A percentile compares a stretch with the other conserved stretches of the same genome.
phyloP scores from a whole-genome alignment of 2,329 filamentous ascomycete species.

The Hypocrella siamensis region DNA sequence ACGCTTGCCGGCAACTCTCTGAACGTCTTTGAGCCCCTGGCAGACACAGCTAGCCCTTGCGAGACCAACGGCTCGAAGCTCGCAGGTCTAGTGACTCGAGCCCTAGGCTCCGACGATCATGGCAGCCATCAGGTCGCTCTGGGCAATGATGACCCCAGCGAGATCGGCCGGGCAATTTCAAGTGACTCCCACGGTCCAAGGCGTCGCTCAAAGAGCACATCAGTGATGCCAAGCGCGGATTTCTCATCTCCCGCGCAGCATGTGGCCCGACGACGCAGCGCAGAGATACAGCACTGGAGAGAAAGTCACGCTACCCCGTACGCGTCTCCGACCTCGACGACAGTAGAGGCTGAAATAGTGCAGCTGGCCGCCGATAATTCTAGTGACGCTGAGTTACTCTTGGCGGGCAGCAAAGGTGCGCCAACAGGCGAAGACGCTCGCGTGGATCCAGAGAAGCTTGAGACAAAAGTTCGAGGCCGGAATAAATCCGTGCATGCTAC shows the following conservation, averaged over 20 bases:
- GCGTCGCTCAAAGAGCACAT: slow-evolving; percentile 43
- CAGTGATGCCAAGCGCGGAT: slow-evolving; percentile 30
- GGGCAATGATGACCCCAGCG: slow-evolving; percentile 27
- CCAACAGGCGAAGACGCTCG: too few relatives aligned
- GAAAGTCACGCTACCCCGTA: slow-evolving; percentile 39
- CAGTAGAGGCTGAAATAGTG: slow-evolving; percentile 16
- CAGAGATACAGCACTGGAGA: slow-evolving; percentile 49
- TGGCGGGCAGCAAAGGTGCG: too few relatives aligned
- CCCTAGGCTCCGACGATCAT: slow-evolving; percentile 42
- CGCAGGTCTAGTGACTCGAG: slow-evolving; percentile 42
- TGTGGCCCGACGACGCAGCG: slow-evolving; percentile 35
- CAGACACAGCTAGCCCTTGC: slow-evolving; percentile 11
- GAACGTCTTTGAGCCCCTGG: not conserved
- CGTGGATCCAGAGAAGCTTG: too few relatives aligned
- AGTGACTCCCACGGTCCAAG: slow-evolving; percentile 33
- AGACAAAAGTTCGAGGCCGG: not conserved
- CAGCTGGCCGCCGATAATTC: slow-evolving; percentile 14
- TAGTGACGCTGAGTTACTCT: slow-evolving; percentile 17
- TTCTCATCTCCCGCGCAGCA: slow-evolving; percentile 6
- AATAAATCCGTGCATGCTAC: not conserved
- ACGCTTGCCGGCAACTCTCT: slow-evolving; percentile 13
- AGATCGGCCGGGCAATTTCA: slow-evolving; percentile 47
- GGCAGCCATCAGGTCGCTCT: slow-evolving; percentile 16
- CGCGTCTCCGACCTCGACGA: slow-evolving; percentile 35
- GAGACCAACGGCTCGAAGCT: slow-evolving; percentile 23